Conservation (phyloP, 1,139 yeast genomes). For the Lipomyces yarrowii region DNA sequence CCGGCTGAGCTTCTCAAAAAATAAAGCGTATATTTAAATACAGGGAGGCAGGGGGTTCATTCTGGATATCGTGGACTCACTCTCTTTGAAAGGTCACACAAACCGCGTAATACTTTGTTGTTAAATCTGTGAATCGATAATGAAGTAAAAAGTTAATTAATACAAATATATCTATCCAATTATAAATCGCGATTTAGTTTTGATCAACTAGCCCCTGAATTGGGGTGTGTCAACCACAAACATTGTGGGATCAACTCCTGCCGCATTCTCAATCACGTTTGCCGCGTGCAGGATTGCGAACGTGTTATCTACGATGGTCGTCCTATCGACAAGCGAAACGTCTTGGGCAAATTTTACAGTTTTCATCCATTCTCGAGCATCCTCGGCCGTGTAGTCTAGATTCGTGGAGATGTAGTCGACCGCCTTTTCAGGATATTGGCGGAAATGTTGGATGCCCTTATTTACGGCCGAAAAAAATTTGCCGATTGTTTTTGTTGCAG, state of each 20-base stretch:
- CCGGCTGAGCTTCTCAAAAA: conserved; percentile 22
- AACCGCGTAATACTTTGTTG: not conserved
- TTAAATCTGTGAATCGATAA: not conserved
- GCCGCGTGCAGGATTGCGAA: conserved; percentile 32
- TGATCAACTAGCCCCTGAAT: not conserved
- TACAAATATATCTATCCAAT: not conserved
- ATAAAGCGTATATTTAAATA: not conserved
- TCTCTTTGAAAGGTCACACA: not conserved
- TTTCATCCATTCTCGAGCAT: conserved; percentile 77
- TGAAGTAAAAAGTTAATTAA: not conserved
- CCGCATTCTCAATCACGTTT: conserved; percentile 29
- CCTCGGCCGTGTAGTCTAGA: conserved; percentile 75
- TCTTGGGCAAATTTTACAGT: conserved; percentile 66
- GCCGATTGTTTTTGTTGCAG: conserved; percentile 42
- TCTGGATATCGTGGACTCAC: not conserved
- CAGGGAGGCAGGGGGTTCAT: not conserved
- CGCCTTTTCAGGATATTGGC: conserved; percentile 63
- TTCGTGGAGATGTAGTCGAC: conserved; percentile 63
- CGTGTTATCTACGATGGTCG: conserved; percentile 58
- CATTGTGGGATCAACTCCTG: not conserved
- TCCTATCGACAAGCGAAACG: conserved; percentile 56
- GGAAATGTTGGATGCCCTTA: conserved; percentile 69
- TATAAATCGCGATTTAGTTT: not conserved
- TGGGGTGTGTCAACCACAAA: conserved; percentile 9
- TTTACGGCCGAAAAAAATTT: conserved; percentile 58